Percentiles rank a stretch among this genome's conserved stretches.
Conservation (phyloP, 2,329 filamentous ascomycete species). For the Aspergillus proliferans region DNA sequence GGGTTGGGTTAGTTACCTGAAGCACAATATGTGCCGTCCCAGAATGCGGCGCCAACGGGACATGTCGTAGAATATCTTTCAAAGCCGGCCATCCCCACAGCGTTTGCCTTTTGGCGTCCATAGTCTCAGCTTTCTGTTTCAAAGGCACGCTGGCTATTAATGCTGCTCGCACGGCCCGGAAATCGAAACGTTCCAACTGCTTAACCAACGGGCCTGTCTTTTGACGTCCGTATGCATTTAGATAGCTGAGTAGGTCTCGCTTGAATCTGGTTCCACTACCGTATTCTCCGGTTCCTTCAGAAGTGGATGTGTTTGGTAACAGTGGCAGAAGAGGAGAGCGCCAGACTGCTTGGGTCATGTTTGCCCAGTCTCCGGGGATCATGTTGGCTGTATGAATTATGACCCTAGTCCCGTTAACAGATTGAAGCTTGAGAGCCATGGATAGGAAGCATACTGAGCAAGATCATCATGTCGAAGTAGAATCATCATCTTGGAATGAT, state of each 20-base stretch:
- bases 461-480: constrained; percentile 69
- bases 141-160: constrained; percentile 76
- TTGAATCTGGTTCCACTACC: constrained; percentile 70
- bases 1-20: constrained; percentile 24
- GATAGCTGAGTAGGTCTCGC: constrained; percentile 64
- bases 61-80: constrained; percentile 50
- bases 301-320: background rate
- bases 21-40: constrained; percentile 30
- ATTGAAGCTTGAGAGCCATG: background rate
- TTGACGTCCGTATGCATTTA: constrained; percentile 60
- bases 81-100: constrained; percentile 73
- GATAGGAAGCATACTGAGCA: constrained; percentile 49
- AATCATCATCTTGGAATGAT: constrained; percentile 84
- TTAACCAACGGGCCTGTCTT: constrained; percentile 51
- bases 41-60: constrained; percentile 41
- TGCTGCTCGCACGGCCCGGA: constrained; percentile 60
- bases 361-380: constrained; percentile 80
- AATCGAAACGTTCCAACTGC: constrained; percentile 60
- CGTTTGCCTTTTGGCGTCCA: constrained; percentile 44
- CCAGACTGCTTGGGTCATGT: constrained; percentile 84
- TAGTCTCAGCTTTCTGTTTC: constrained; percentile 46
- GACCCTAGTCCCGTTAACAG: constrained; percentile 36
- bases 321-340: constrained; percentile 63
- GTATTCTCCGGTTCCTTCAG: constrained; percentile 23
- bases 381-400: constrained; percentile 88